Conservation (phyloP, 2,329 filamentous ascomycete genomes). For the Aspergillus novofumigatus region DNA sequence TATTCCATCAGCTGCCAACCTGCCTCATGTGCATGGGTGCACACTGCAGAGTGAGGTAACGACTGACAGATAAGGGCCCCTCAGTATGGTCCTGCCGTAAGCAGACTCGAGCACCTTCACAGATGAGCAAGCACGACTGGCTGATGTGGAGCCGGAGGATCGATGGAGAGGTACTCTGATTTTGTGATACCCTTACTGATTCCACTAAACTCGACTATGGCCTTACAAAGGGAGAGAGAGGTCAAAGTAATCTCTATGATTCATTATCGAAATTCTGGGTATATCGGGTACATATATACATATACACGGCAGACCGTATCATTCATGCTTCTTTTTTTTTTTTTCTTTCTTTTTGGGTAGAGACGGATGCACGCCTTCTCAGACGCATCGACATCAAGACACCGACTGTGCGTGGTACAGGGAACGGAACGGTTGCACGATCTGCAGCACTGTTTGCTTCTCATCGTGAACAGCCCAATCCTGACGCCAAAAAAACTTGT, state of each 20-base stretch:
- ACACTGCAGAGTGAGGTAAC: not conserved
- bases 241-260: constrained; percentile 1
- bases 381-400: constrained; percentile 11
- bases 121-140: not conserved
- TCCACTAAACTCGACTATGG: not conserved
- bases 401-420: not conserved
- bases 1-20: no score
- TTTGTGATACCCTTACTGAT: not conserved
- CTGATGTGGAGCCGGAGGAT: not conserved
- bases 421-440: not conserved
- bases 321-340: constrained; percentile 6
- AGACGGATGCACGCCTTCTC: constrained; percentile 7
- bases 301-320: constrained; percentile 8
- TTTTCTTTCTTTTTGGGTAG: not conserved
- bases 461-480: not conserved
- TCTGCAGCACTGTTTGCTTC: not conserved
- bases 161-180: no score
- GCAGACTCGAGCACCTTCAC: not conserved
- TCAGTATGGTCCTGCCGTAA: not conserved
- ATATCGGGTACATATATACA: constrained; percentile 16
- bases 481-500: not conserved
- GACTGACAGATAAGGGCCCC: not conserved
- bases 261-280: constrained; percentile 6
- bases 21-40: not conserved
- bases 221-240: not conserved